phyloP scores from a whole-genome alignment of 306 rosid species.

The Psophocarpus tetragonolobus region DNA sequence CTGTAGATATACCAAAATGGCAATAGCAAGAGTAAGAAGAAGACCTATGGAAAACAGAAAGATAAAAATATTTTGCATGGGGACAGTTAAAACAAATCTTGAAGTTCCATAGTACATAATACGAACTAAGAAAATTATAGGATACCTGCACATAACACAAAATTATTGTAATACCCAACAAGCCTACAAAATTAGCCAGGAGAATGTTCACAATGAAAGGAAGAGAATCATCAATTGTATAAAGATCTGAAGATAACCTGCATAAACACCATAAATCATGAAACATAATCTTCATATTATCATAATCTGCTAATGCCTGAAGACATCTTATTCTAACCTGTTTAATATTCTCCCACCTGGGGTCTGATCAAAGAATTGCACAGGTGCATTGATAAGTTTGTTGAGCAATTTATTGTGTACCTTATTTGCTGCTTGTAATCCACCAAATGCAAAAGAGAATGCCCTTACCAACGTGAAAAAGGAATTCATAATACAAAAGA shows the following conservation, averaged over 20 bases:
- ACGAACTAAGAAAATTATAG: constrained; percentile 23
- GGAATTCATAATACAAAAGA: constrained; percentile 81
- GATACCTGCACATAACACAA: constrained; percentile 88
- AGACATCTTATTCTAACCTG: constrained; percentile 60
- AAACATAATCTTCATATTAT: constrained; percentile 10
- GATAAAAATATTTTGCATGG: constrained; percentile 24
- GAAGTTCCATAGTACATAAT: not conserved
- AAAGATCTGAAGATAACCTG: constrained; percentile 96
- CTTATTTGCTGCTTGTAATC: constrained; percentile 83
- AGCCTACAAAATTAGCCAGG: constrained; percentile 88
- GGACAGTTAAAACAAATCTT: constrained; percentile 13
- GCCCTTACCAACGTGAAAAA: constrained; percentile 90
- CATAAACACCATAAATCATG: constrained; percentile 34
- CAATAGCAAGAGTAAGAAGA: constrained; percentile 78
- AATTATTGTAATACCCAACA: constrained; percentile 83
- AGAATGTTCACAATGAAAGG: constrained; percentile 96
- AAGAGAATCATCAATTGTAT: constrained; percentile 94
- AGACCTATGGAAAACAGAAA: constrained; percentile 55
- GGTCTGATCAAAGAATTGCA: constrained; percentile 83
- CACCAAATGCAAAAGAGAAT: constrained; percentile 95
- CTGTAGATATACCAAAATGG: constrained; percentile 96
- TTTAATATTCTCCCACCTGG: constrained; percentile 90
- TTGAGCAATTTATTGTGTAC: constrained; percentile 73
- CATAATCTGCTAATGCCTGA: constrained; percentile 25
- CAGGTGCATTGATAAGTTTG: constrained; percentile 81